A percentile compares a stretch with the other conserved stretches of the same genome.
phyloP scores from a whole-genome alignment of 228 moss, liverwort and hornwort species.

The Sphagnum magellanicum region DNA sequence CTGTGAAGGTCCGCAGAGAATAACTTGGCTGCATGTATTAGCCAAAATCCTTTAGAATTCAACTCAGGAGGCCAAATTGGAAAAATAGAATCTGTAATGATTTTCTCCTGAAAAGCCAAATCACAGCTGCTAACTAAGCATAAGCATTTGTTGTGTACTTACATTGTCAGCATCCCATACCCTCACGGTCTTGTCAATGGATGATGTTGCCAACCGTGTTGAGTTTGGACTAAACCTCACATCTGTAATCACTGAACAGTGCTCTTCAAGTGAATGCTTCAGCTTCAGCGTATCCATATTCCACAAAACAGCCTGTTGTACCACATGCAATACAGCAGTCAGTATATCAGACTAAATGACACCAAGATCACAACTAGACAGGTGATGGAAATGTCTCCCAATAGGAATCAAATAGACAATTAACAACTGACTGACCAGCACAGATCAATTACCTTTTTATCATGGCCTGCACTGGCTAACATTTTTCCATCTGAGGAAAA shows the following conservation, averaged over 20 bases:
- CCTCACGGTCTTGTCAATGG: conserved; percentile 95
- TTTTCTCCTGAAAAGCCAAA: no score
- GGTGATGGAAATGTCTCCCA: no score
- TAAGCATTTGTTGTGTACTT: conserved; percentile 15
- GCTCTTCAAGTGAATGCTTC: conserved; percentile 94
- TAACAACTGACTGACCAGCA: not conserved
- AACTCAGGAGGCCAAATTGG: no score
- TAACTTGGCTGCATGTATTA: conserved; percentile 73
- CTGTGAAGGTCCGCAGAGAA: conserved; percentile 68
- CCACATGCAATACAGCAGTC: no score
- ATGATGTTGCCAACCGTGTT: conserved; percentile 90
- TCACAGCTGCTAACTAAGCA: not conserved
- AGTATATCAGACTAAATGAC: no score
- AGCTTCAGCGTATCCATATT: conserved; percentile 97
- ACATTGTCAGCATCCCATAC: conserved; percentile 99
- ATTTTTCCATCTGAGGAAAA: conserved; percentile 97
- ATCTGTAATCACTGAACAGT: conserved; percentile 90
- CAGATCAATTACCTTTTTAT: conserved; percentile 61
- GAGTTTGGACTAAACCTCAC: conserved; percentile 97
- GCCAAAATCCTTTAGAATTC: no score
- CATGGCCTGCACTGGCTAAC: conserved; percentile 96
- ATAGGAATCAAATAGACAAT: no score
- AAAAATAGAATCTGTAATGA: no score
- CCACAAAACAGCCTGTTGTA: conserved; percentile 78
- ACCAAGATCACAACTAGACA: no score